Conservation (phyloP, 306 rosid species). For the Cucumis cinereus region DNA sequence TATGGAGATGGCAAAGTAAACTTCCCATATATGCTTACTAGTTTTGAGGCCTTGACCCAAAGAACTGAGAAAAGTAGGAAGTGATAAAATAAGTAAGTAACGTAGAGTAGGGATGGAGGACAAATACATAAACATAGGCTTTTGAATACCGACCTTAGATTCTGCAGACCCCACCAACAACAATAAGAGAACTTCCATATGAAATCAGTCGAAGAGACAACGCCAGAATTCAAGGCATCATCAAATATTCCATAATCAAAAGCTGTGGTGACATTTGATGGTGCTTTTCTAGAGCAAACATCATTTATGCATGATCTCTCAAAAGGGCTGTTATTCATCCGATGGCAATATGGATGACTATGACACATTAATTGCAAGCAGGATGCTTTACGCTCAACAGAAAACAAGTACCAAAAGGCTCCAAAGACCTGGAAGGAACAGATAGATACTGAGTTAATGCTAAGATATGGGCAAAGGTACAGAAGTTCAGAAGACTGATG, state of each 20-base stretch:
- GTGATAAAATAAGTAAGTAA: background rate
- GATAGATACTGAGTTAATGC: background rate
- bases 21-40: slow-evolving; percentile 17
- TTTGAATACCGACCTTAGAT: slow-evolving; percentile 3
- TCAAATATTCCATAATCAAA: slow-evolving; percentile 9
- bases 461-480: background rate
- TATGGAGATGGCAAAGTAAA: slow-evolving; percentile 11
- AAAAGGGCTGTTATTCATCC: background rate
- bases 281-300: background rate
- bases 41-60: slow-evolving; percentile 17
- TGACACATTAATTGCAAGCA: slow-evolving; percentile 6
- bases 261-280: background rate
- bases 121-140: background rate
- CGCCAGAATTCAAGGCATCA: background rate
- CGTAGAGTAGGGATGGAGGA: background rate
- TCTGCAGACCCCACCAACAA: slow-evolving; percentile 10
- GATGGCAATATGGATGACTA: background rate
- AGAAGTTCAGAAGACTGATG: background rate
- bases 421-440: slow-evolving; percentile 8
- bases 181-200: background rate
- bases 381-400: slow-evolving; percentile 4
- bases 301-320: background rate
- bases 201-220: background rate
- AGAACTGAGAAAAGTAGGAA: slow-evolving; percentile 5
- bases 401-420: slow-evolving; percentile 20